phyloP scores from a whole-genome alignment of 192 early-diverging fungal genomes.

The Coemansia umbellata region DNA sequence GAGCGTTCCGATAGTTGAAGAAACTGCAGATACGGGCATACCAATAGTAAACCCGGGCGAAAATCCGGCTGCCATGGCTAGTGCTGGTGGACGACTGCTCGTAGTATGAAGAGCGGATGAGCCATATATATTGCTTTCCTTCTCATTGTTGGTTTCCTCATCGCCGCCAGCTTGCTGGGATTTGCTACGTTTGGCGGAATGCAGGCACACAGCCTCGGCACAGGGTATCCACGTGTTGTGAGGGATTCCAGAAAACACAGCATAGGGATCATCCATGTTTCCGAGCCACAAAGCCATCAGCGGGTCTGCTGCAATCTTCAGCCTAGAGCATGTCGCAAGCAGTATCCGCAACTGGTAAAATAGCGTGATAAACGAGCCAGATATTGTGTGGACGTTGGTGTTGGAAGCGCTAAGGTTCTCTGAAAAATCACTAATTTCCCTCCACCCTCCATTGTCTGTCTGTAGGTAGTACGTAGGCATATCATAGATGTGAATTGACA shows the following conservation, averaged over 20 bases:
- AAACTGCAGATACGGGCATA: constrained; percentile 29
- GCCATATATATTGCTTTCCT: not conserved
- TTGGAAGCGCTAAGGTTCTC: constrained; percentile 33
- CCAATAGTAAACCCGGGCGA: constrained; percentile 8
- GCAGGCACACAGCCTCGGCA: constrained; percentile 22
- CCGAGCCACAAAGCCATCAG: constrained; percentile 48
- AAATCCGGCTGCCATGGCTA: not conserved
- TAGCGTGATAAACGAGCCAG: constrained; percentile 31
- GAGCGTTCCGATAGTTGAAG: constrained; percentile 35
- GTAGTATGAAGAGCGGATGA: not conserved
- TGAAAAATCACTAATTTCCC: constrained; percentile 42
- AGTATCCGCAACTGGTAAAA: constrained; percentile 45
- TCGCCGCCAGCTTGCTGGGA: not conserved
- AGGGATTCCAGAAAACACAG: constrained; percentile 24
- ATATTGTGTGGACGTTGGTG: constrained; percentile 34
- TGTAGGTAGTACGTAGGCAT: constrained; percentile 38
- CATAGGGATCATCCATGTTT: constrained; percentile 48
- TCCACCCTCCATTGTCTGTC: constrained; percentile 31
- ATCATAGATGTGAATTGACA: constrained; percentile 46
- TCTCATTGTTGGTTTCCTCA: not conserved
- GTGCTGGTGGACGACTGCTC: not conserved
- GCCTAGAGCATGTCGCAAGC: constrained; percentile 43
- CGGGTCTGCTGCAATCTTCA: constrained; percentile 42
- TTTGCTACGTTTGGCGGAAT: constrained; percentile 10
- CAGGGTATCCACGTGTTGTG: constrained; percentile 42